Base-by-base conservation (phyloP, 2,329 filamentous ascomycete genomes). In the Huntiella decipiens region DNA sequence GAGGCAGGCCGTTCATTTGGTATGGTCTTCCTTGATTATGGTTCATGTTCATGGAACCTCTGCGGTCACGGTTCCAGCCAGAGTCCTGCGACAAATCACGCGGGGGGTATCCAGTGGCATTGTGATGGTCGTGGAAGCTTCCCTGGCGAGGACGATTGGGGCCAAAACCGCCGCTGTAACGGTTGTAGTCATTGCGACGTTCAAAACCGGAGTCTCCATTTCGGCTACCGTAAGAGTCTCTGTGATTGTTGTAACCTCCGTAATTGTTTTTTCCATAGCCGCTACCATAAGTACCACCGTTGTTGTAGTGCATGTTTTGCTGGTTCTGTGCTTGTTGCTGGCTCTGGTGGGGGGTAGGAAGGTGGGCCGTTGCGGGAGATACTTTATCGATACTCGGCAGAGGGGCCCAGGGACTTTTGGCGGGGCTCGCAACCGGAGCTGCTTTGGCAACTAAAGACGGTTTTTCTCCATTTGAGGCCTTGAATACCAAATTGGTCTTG, bases 391-490 rank as follows among this genome's bases (percentile, higher is more conserved):
- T 73, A 1, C 85, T 84, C 11, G 88, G 88, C 22, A 96, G 63
- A 32, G 79, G 58, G 17, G 88, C 88, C 88, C 88, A 96, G 3
- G 88, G 88, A 3, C 87, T 95, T 58, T 93, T 95, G 19, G 78
- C 72, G 1, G 85, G 80, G 1, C 77, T 70, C 6, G 79, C 73
- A 3, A 73, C 68, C 2, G 69, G 68, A 1, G 78, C 73, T 12
- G 79, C 78, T 56, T 86, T 87, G 6, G 80, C 71, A 37, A 85
- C 78, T 4, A 85, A 62, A 0, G 78, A 79, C 31, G 79, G 78
- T 58, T 82, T 85, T 46, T 84, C 80, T 7, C 15, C 11, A 16
- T 73, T 66, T 4, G 73, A 61, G 10, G 61, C 73, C 56, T 82
- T 83, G 31, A 82, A 61, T 2, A 82, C 66, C 36, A 83, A 59